Evolutionary conservation across 495 filamentous ascomycete species (phyloP).

Genomic region (Podospora australis): DNA sequence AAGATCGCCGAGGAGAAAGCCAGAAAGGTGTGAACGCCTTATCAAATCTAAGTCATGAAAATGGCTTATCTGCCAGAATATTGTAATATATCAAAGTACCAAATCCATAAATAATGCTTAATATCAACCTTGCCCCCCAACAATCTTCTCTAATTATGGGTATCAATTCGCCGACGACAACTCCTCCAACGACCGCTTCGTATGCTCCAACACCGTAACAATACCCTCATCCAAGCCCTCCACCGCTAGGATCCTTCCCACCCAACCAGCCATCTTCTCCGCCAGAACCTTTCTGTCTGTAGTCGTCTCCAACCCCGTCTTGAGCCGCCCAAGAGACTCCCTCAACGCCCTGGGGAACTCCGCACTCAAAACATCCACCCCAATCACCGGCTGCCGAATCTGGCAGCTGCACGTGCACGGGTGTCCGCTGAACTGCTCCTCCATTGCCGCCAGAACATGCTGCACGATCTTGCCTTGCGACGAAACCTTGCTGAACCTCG

Average conservation of each 20-base stretch:
- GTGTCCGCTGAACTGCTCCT: constrained; percentile 49
- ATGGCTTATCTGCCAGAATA: too few species aligned
- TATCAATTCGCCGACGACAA: constrained; percentile 15
- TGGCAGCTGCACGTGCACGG: constrained; percentile 59
- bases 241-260: constrained; percentile 47
- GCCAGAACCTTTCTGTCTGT: constrained; percentile 41
- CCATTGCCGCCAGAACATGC: constrained; percentile 64
- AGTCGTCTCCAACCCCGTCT: constrained; percentile 35
- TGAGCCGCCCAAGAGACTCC: constrained; percentile 55
- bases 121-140: too few species aligned
- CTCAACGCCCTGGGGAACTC: constrained; percentile 69
- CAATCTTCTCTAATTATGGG: constrained; percentile 10
- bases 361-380: constrained; percentile 53
- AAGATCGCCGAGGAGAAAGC: constrained; percentile 40
- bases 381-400: constrained; percentile 63
- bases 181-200: constrained; percentile 30
- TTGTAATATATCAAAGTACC: too few species aligned
- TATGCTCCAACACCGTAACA: constrained; percentile 57
- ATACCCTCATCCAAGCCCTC: constrained; percentile 61
- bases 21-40: constrained; percentile 1
- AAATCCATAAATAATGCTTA: too few species aligned
- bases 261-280: constrained; percentile 52
- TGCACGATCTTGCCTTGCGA: constrained; percentile 63
- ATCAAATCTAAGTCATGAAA: too few species aligned
- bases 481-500: constrained; percentile 55